These are phyloP conservation scores for Dalechampia spathulata DNA, from an alignment of 441 rosid species.

Conservation along the genomic window DNA sequence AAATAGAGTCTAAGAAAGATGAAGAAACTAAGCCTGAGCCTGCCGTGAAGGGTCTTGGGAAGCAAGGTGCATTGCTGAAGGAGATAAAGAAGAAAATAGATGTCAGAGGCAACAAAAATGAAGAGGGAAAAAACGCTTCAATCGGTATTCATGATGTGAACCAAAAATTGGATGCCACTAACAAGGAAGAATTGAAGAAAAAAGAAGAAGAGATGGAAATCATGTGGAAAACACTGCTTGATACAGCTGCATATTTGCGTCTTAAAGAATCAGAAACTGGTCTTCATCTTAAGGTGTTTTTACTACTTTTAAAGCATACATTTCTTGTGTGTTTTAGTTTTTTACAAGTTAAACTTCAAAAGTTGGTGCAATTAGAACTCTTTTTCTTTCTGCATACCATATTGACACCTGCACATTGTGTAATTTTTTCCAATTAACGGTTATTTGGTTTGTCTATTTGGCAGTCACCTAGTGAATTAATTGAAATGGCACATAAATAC, in stretches of 20 bases:
- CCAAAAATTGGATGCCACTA: constrained; percentile 44
- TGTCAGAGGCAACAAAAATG: constrained; percentile 28
- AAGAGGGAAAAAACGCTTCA: constrained; percentile 32
- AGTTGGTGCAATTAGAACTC: not conserved
- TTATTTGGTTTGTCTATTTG: constrained; percentile 16
- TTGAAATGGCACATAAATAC: constrained; percentile 49
- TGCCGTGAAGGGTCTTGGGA: constrained; percentile 30
- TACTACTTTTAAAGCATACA: constrained; percentile 15
- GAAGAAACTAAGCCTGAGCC: constrained; percentile 54
- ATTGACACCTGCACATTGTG: not conserved
- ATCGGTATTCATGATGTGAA: constrained; percentile 30
- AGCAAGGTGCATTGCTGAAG: constrained; percentile 68
- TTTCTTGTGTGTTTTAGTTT: constrained; percentile 7
- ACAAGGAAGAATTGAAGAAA: constrained; percentile 28
- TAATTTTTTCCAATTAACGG: constrained; percentile 1
- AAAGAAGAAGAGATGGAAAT: constrained; percentile 26
- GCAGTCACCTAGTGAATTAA: constrained; percentile 50
- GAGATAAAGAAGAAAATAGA: constrained; percentile 55
- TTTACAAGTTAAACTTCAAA: not conserved
- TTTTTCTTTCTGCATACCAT: not conserved
- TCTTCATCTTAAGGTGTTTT: constrained; percentile 54
- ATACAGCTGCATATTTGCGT: constrained; percentile 39
- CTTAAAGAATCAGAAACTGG: constrained; percentile 50
- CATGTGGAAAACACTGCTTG: constrained; percentile 39
- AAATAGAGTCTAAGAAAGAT: constrained; percentile 58